Percentiles rank a stretch among this genome's conserved stretches.
Conservation (phyloP, 192 early-diverging fungal genomes). For the Umbelopsis sp. region DNA sequence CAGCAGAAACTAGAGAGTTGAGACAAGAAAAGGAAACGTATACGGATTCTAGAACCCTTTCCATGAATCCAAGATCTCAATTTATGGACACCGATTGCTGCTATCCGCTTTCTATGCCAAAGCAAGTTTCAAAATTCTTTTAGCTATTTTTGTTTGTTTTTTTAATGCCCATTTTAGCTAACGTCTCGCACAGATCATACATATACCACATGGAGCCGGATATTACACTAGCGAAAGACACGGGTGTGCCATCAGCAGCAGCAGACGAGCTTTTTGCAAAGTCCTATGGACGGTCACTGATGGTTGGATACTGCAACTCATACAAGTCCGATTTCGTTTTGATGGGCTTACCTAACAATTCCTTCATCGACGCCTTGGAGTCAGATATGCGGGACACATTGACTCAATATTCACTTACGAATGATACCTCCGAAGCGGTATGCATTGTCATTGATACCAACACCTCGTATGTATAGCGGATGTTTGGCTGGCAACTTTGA, state of each 20-base stretch:
- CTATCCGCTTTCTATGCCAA: slow-evolving; percentile 14
- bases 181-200: slow-evolving; percentile 25
- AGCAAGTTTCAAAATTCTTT: neutral
- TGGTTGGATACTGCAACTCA: slow-evolving; percentile 52
- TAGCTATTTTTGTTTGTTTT: too few relatives aligned
- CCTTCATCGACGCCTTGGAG: slow-evolving; percentile 26
- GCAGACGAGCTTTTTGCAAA: slow-evolving; percentile 55
- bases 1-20: neutral
- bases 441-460: slow-evolving; percentile 51
- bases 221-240: slow-evolving; percentile 34
- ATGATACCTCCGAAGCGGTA: slow-evolving; percentile 30
- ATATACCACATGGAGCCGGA: slow-evolving; percentile 40
- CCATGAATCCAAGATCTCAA: neutral
- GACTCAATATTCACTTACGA: slow-evolving; percentile 29
- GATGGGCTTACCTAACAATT: slow-evolving; percentile 49
- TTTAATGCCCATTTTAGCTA: neutral
- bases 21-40: neutral
- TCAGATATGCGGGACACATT: slow-evolving; percentile 48
- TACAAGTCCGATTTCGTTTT: slow-evolving; percentile 62
- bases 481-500: too few relatives aligned
- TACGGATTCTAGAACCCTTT: neutral
- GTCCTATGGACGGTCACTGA: slow-evolving; percentile 59
- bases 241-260: slow-evolving; percentile 23
- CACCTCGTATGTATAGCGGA: slow-evolving; percentile 31
- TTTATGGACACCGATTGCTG: neutral